Base-by-base conservation (phyloP, 441 rosid genomes). In the Adansonia gregorii region DNA sequence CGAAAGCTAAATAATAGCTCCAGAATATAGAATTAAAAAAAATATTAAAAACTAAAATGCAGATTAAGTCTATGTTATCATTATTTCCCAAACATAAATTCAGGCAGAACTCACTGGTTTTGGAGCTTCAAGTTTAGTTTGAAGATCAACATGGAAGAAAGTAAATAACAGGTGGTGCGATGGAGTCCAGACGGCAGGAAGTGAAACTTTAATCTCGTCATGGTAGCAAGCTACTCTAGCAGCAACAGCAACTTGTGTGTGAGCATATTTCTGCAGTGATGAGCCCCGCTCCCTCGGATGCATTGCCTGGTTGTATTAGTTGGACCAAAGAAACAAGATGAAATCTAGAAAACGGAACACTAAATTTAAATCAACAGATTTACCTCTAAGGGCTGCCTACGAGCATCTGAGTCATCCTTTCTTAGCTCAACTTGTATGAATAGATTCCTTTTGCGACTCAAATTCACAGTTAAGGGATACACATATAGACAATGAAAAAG, bases 41-140 rank as follows among this genome's bases (percentile, higher is more conserved):
- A 78, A 41, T 31, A 74, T 69, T 58, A 20, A 15, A 59, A 66
- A 4, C 2, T 56, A 67, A 61, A 54, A 66, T 41, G n/a, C 61
- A 73, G 8, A 56, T 10, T 24, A 55, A 39, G 41, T 19, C 35
- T 10, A 0, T 56, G 48, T 59, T 55, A 48, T 58, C 45, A 64
- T 79, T 60, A n/a, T 67, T 72, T 39, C 75, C 65, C 51, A 55
- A 72, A 58, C 10, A 46, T 77, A 52, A 67, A 14, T 59, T 72
- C 63, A 56, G 22, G 68, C 49, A 77, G 76, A 51, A 81, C 93
- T 87, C 80, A 97, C 99, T 64, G 99, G 99, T 84, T 96, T 93
- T 79, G 99, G 98, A 85, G 98, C 97, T 89, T 97, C 99, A 83
- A 97, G 88, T 86, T 92, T 97, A 69, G 98, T 93, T 80, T 94